Evolutionary conservation across 106 monocot genomes (phyloP), one percentile per base, ranked within the genome.

Genomic region (Agapanthus africanus): DNA sequence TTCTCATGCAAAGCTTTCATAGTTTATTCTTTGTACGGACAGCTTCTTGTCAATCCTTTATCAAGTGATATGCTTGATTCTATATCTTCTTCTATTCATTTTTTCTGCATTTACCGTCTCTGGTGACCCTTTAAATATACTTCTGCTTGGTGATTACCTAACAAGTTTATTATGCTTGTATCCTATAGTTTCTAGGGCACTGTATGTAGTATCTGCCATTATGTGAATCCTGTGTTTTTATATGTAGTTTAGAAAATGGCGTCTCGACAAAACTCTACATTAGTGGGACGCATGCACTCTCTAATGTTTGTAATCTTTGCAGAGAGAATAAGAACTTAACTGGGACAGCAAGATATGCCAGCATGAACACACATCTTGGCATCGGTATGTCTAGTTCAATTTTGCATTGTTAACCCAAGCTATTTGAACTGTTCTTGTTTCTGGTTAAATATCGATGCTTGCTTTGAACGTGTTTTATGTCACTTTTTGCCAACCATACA

Each of bases 351-450:
- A 69, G 82, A 74, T 82, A 82, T 74, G 82, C 82, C 33, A 82
- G 82, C 65, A 64, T 74, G 70, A 82, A 82, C 69, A 82, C 91
- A 11, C 94, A 95, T 85, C 87, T 95, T 78, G 94, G 94, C 75
- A 85, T 95, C 64, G 94, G 93, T 93, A 79, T 64, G 76, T 23
- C 8, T 50, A 32, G 11, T 21, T 74, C 32, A 63, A 11, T 52
- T n/a, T 49, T 37, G 27, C 39, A 27, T 28, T 19, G 5, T 65
- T 35, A 65, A 65, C 39, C 38, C 40, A 18, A 15, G 63, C 36
- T 63, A 37, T 37, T 19, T 19, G 11, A 39, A 40, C 39, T 39
- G 37, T 40, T 21, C 38, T 6, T 11, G 21, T n/a, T 65, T n/a
- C 19, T 41, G 40, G 40, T 13, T 41, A 41, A 7, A 7, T 41